Conservation (phyloP, 2,329 filamentous ascomycete genomes). For the Alternaria consortialis region DNA sequence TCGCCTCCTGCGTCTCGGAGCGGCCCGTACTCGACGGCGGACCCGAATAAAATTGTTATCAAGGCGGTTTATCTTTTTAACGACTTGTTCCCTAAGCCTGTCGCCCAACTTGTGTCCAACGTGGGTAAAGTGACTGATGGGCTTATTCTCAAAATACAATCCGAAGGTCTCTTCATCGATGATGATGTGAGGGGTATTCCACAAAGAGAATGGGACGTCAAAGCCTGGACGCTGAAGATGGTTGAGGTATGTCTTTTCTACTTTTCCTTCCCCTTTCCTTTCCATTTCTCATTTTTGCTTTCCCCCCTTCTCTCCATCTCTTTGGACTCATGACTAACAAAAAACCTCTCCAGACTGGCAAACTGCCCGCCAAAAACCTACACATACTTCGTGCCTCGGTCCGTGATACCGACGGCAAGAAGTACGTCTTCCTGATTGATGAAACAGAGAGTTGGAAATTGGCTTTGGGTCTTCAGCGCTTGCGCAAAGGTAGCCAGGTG, state of each 20-base stretch:
- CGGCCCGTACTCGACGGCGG: slow-evolving; percentile 82
- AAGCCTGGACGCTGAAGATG: slow-evolving; percentile 94
- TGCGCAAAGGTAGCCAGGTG: slow-evolving; percentile 65
- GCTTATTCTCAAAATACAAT: slow-evolving; percentile 88
- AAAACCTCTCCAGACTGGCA: slow-evolving; percentile 49
- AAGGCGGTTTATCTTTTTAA: slow-evolving; percentile 92
- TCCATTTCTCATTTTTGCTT: no score
- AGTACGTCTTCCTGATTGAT: slow-evolving; percentile 68
- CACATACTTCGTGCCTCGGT: slow-evolving; percentile 67
- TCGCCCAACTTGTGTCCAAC: slow-evolving; percentile 89
- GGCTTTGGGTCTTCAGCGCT: slow-evolving; percentile 64
- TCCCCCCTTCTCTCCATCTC: no score
- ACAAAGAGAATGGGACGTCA: slow-evolving; percentile 98
- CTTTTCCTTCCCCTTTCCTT: not conserved
- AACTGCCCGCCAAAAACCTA: slow-evolving; percentile 54
- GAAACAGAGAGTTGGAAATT: slow-evolving; percentile 71
- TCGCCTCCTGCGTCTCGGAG: slow-evolving; percentile 82
- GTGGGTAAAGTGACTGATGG: slow-evolving; percentile 88
- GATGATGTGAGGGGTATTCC: slow-evolving; percentile 90
- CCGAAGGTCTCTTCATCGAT: slow-evolving; percentile 95
- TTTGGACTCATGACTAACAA: slow-evolving; percentile 5
- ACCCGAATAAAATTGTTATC: slow-evolving; percentile 96
- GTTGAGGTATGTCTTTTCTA: slow-evolving; percentile 68
- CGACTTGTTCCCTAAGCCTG: slow-evolving; percentile 86
- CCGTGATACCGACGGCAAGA: slow-evolving; percentile 67